These are phyloP conservation scores for Choiromyces venosus DNA, from an alignment of 495 filamentous ascomycete species.

Conservation along the genomic window DNA sequence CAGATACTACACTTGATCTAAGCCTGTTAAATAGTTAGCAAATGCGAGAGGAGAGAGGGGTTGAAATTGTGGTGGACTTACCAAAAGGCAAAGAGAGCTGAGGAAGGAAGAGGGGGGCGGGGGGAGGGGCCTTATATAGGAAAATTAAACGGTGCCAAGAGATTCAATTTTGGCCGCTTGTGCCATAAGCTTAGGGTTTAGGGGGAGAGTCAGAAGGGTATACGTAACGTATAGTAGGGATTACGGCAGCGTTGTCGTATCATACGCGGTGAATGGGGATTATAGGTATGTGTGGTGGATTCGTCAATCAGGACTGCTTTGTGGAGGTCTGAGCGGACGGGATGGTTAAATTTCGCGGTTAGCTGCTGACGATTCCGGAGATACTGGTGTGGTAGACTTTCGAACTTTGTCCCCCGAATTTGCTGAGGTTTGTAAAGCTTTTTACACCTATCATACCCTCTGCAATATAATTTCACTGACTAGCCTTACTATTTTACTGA, in stretches of 20 bases:
- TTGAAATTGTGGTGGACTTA: neutral
- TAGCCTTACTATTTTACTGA: neutral
- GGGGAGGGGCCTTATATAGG: neutral
- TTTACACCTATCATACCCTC: neutral
- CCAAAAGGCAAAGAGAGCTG: constrained; percentile 27
- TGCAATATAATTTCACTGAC: neutral
- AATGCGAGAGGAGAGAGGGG: neutral
- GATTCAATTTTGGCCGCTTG: neutral
- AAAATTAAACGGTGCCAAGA: neutral
- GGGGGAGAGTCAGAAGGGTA: neutral
- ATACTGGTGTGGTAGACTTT: too few species aligned
- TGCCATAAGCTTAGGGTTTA: neutral
- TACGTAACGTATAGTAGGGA: neutral
- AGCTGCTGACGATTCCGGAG: neutral
- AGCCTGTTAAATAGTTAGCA: constrained; percentile 3
- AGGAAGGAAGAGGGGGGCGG: constrained; percentile 13
- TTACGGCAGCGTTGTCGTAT: neutral
- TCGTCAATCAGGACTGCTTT: neutral
- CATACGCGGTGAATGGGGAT: neutral
- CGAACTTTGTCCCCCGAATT: neutral
- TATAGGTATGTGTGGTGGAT: neutral
- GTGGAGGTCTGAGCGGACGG: neutral
- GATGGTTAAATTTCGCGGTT: neutral
- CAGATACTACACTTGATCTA: constrained; percentile 31
- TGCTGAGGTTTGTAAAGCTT: neutral